Evolutionary conservation across 805 yeast genomes (phyloP).

Genomic region (Candida golubevii): DNA sequence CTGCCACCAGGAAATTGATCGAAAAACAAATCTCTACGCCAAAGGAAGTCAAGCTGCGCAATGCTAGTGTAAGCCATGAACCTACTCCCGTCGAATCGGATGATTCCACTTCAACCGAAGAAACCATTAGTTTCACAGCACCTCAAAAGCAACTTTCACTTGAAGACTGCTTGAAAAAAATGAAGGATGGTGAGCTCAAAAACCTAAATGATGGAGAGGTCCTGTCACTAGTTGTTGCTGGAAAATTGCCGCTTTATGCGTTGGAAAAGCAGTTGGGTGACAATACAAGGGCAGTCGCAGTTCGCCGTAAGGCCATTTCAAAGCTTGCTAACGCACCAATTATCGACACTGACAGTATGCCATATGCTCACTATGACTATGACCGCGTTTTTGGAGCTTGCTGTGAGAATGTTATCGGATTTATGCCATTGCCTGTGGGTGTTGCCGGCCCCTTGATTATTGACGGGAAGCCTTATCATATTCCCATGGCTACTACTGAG

Average conservation of each 20-base stretch:
- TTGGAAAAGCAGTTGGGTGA: slow-evolving; percentile 88
- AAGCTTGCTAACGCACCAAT: slow-evolving; percentile 77
- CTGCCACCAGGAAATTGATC: slow-evolving; percentile 38
- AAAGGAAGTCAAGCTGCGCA: not conserved
- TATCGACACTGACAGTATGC: slow-evolving; percentile 65
- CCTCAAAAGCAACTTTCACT: slow-evolving; percentile 38
- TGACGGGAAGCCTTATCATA: slow-evolving; percentile 82
- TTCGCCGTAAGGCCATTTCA: slow-evolving; percentile 92
- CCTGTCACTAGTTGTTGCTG: slow-evolving; percentile 60
- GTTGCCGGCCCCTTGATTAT: slow-evolving; percentile 94
- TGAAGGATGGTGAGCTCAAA: slow-evolving; percentile 70
- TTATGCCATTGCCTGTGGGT: slow-evolving; percentile 94
- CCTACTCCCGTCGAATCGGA: slow-evolving; percentile 8
- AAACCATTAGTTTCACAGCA: slow-evolving; percentile 24
- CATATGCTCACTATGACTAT: slow-evolving; percentile 81
- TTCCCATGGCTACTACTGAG: slow-evolving; percentile 99
- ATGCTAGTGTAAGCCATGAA: slow-evolving; percentile 4
- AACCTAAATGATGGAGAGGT: slow-evolving; percentile 71
- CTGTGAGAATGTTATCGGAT: slow-evolving; percentile 98
- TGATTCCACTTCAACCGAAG: slow-evolving; percentile 19
- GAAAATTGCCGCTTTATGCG: slow-evolving; percentile 88
- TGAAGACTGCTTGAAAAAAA: slow-evolving; percentile 57
- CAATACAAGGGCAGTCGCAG: slow-evolving; percentile 85
- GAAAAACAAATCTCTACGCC: slow-evolving; percentile 37
- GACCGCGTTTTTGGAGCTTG: slow-evolving; percentile 98